Base-by-base conservation (phyloP, 1,284 basidiomycete species). In the Phellinidium pouzarii region DNA sequence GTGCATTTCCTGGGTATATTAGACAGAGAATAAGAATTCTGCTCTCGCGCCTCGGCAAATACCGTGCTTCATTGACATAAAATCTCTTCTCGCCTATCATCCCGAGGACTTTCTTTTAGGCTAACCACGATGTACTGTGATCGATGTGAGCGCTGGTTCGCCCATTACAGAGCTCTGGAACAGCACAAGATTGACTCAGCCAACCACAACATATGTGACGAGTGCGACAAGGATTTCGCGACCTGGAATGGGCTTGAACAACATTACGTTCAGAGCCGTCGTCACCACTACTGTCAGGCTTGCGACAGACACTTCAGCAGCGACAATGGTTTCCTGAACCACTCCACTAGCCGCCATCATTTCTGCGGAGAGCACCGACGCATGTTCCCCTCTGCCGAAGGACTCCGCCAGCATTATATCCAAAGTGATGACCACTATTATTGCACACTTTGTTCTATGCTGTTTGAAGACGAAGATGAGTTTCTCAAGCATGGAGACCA, bases 121-220 rank as follows among this genome's bases (percentile, higher is more conserved):
- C 29, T 6, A 31, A 11, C 29, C 29, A 68, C 66, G 66, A 41
- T 61, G 4, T 68, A 68, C 49, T 71, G 70, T 45, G 59, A 65
- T 8, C 66, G 65, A 29, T 71, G 69, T 57, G 54, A 64, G 1
- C 62, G 68, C 14, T 59, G 22, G 43, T 70, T 71, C 56, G 11
- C 48, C 5, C 49, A 53, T 31, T 50, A 59, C 12, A 29, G 50
- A 27, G 68, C 66, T 2, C 61, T 68, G 14, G 26, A 55, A 14
- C 55, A 54, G 29, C 55, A 59, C 31, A 27, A 45, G 26, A 25
- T 27, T 9, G 40, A 47, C 44, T 59, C 58, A 7, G 11, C 22
- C 6, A 50, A 31, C n/a, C 60, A 61, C 41, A 19, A 57, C 25
- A 40, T 49, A 7, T 60, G 59, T 49, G 38, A 45, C 22, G 38